Evolutionary conservation across 805 yeast species (phyloP).

Genomic region (Scheffersomyces coipomensis): DNA sequence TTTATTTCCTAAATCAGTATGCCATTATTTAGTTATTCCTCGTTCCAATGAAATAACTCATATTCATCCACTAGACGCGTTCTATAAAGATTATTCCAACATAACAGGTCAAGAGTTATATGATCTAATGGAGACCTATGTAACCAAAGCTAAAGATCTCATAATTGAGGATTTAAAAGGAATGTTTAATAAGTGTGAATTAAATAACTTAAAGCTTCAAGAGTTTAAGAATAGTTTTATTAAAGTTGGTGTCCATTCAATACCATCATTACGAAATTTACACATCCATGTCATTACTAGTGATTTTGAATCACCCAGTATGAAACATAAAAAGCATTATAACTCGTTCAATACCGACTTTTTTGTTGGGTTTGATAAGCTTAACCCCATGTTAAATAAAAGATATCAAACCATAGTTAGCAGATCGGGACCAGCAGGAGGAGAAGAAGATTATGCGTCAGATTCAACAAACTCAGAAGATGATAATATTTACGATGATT

Average conservation of each 20-base stretch:
- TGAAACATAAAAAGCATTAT: slow-evolving; percentile 67
- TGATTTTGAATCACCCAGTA: slow-evolving; percentile 53
- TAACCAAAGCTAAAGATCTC: slow-evolving; percentile 32
- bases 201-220: slow-evolving; percentile 3
- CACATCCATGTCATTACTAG: slow-evolving; percentile 72
- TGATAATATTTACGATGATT: not conserved
- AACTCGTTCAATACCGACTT: slow-evolving; percentile 68
- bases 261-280: slow-evolving; percentile 66
- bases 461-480: slow-evolving; percentile 4
- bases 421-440: not conserved
- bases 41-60: slow-evolving; percentile 39
- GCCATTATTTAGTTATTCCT: slow-evolving; percentile 65
- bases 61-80: slow-evolving; percentile 52
- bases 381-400: slow-evolving; percentile 23
- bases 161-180: slow-evolving; percentile 27
- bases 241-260: slow-evolving; percentile 63
- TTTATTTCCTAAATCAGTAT: slow-evolving; percentile 57
- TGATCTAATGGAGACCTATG: slow-evolving; percentile 24
- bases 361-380: slow-evolving; percentile 53
- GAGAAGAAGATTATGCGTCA: slow-evolving; percentile 1
- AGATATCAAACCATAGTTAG: slow-evolving; percentile 1
- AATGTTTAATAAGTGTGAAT: slow-evolving; percentile 10
- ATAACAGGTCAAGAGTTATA: slow-evolving; percentile 20
- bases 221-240: slow-evolving; percentile 30
- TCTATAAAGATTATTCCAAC: slow-evolving; percentile 23